phyloP scores from a whole-genome alignment of 2,329 filamentous ascomycete species.

The Juglanconis juglandina region DNA sequence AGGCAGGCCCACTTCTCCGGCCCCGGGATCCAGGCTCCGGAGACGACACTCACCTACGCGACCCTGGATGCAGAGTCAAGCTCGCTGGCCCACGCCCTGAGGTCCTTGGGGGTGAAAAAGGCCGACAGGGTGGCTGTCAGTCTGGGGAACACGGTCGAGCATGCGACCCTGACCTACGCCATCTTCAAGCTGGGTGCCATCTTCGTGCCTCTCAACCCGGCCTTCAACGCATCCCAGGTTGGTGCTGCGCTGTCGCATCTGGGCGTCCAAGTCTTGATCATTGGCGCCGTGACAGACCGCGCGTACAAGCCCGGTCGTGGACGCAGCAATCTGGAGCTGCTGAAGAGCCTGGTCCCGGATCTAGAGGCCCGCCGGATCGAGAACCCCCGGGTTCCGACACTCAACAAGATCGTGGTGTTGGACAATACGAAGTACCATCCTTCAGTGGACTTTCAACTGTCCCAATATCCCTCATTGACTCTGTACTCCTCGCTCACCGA shows the following conservation, averaged over 20 bases:
- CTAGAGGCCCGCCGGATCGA: slow-evolving; percentile 31
- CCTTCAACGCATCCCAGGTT: slow-evolving; percentile 78
- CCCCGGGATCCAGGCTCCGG: slow-evolving; percentile 50
- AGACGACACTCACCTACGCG: slow-evolving; percentile 70
- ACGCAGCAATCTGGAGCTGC: slow-evolving; percentile 48
- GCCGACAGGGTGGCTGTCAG: slow-evolving; percentile 83
- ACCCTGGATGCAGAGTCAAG: slow-evolving; percentile 74
- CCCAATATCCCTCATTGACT: slow-evolving; percentile 39
- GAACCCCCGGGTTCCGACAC: slow-evolving; percentile 58
- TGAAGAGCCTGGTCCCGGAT: slow-evolving; percentile 44
- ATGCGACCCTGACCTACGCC: slow-evolving; percentile 81
- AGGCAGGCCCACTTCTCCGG: slow-evolving; percentile 31
- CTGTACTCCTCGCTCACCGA: slow-evolving; percentile 39
- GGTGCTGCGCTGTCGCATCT: slow-evolving; percentile 75
- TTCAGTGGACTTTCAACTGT: slow-evolving; percentile 41
- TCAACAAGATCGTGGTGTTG: slow-evolving; percentile 70
- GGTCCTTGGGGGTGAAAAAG: slow-evolving; percentile 69
- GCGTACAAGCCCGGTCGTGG: slow-evolving; percentile 59
- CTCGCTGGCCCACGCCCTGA: slow-evolving; percentile 67
- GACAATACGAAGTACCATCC: slow-evolving; percentile 65
- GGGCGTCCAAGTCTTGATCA: slow-evolving; percentile 68
- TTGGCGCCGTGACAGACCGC: slow-evolving; percentile 83
- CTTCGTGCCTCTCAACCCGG: slow-evolving; percentile 88
- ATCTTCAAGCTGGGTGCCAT: slow-evolving; percentile 93
- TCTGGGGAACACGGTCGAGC: slow-evolving; percentile 81